phyloP scores from a whole-genome alignment of 495 filamentous ascomycete species.

The Stereocaulon alpinum region DNA sequence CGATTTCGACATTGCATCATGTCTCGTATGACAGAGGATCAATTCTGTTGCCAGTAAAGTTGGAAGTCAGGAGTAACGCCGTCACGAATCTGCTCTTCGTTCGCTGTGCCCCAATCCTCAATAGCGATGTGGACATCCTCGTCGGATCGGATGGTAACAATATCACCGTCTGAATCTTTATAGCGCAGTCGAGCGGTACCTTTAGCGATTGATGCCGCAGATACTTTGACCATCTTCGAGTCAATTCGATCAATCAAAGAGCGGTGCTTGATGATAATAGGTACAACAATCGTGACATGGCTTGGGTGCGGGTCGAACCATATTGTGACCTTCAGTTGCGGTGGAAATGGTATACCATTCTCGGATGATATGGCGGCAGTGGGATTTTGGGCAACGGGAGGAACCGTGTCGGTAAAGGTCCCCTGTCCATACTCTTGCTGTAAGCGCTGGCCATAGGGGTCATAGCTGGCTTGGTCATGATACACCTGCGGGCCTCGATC shows the following conservation, averaged over 20 bases:
- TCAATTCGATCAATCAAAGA: slow-evolving; percentile 95
- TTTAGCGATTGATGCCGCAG: slow-evolving; percentile 64
- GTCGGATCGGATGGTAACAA: slow-evolving; percentile 83
- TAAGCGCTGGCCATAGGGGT: slow-evolving; percentile 12
- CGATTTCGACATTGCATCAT: too few species aligned
- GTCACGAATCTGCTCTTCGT: slow-evolving; percentile 49
- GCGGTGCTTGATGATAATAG: slow-evolving; percentile 85
- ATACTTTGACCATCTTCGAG: slow-evolving; percentile 77
- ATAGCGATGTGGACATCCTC: slow-evolving; percentile 93
- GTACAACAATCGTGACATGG: slow-evolving; percentile 85
- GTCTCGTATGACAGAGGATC: not conserved
- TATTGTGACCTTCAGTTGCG: slow-evolving; percentile 90
- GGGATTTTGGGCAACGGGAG: slow-evolving; percentile 30
- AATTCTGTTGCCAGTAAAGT: slow-evolving; percentile 50
- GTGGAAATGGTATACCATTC: slow-evolving; percentile 24
- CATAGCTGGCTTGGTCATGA: slow-evolving; percentile 16
- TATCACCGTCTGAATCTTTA: slow-evolving; percentile 85
- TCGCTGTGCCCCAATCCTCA: slow-evolving; percentile 76
- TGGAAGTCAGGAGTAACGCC: slow-evolving; percentile 77
- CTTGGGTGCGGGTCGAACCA: slow-evolving; percentile 65
- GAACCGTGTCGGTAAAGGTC: slow-evolving; percentile 1
- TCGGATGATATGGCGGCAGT: slow-evolving; percentile 24
- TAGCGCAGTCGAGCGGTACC: slow-evolving; percentile 78
- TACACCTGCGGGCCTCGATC: slow-evolving; percentile 12
- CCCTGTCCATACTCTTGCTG: slow-evolving; percentile 2